These are phyloP conservation scores for Tagetes erecta DNA, from an alignment of 129 eudicot species.

Conservation along the genomic window DNA sequence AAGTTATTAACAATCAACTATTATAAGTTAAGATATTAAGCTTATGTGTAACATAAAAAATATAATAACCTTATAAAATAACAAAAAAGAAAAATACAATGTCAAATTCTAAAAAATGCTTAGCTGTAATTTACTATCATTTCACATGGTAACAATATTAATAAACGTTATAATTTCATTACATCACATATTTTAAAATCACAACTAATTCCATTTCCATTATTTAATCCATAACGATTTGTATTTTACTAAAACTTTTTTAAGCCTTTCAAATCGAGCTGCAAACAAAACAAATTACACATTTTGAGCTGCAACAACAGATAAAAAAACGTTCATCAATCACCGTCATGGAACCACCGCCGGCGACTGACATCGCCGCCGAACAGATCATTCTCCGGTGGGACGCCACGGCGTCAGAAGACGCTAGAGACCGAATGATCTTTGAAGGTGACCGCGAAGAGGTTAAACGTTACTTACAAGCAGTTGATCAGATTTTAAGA, in stretches of 20 bases:
- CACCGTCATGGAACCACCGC: constrained; percentile 20
- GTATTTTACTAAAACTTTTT: constrained; percentile 6
- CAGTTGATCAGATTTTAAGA: not conserved
- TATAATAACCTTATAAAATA: not conserved
- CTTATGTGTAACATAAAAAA: too few relatives aligned
- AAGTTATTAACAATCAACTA: too few relatives aligned
- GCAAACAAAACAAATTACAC: constrained; percentile 12
- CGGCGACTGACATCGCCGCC: constrained; percentile 14
- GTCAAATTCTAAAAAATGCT: not conserved
- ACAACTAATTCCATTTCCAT: constrained; percentile 6
- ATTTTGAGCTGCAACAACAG: not conserved
- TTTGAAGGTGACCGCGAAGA: constrained; percentile 14
- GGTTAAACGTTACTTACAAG: not conserved
- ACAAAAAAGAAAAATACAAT: not conserved
- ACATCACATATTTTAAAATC: not conserved
- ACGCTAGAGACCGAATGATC: not conserved
- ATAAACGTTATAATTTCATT: not conserved
- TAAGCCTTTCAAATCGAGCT: constrained; percentile 1
- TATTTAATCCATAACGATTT: constrained; percentile 17
- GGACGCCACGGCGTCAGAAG: constrained; percentile 3
- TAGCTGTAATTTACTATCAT: constrained; percentile 6
- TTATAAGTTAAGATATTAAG: too few relatives aligned
- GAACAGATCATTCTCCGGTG: constrained; percentile 27
- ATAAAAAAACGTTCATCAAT: not conserved
- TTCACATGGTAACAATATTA: constrained; percentile 2